Evolutionary conservation across 768 basidiomycete genomes (phyloP), one percentile per base, ranked within the genome.

Genomic region (Neoboletus brunneissimus): DNA sequence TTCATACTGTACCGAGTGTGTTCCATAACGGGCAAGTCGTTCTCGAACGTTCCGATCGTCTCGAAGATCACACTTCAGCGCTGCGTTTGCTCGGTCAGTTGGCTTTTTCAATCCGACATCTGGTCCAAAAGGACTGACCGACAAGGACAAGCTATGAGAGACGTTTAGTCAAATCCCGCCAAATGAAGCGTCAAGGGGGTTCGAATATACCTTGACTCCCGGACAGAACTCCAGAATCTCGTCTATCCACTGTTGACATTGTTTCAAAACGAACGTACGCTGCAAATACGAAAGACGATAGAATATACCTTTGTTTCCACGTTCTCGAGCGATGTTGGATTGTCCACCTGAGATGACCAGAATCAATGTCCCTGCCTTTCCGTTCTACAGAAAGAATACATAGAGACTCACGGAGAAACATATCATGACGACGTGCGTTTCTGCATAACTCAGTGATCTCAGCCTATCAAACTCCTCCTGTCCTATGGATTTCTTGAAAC

Each of bases 381-480:
- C n/a, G 10, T 34, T 8, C 44, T 3, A 16, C 15, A 4, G 5
- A 11, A 35, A 11, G 3, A 25, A 47, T 3, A 2, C 5, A 8
- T 9, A 7, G 20, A 12, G 15, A 75, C 84, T 55, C 60, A 92
- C 93, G 37, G 95, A 96, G 72, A 97, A 98, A 73, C 96, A 98
- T 25, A 98, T 78, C 89, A 98, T 90, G 60, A 98, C 82, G 56
- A 98, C 89, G 74, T 98, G 91, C 1, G 96, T 97, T 72, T 98
- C 96, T 10, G 96, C 91, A 71, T 98, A 98, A 37, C 90, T 92
- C n/a, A 98, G 75, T 12, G 94, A 96, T 46, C 96, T 83, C 54
- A 98, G 75, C 44, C 94, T 80, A 69, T 96, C 96, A 67, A 98
- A 98, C 66, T 96, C 94, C 76, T 96, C 94, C 73, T 96, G 94